Evolutionary conservation across 345 rosid species (phyloP), one percentile per base, ranked within the genome.

Genomic region (Gossypium raimondii): DNA sequence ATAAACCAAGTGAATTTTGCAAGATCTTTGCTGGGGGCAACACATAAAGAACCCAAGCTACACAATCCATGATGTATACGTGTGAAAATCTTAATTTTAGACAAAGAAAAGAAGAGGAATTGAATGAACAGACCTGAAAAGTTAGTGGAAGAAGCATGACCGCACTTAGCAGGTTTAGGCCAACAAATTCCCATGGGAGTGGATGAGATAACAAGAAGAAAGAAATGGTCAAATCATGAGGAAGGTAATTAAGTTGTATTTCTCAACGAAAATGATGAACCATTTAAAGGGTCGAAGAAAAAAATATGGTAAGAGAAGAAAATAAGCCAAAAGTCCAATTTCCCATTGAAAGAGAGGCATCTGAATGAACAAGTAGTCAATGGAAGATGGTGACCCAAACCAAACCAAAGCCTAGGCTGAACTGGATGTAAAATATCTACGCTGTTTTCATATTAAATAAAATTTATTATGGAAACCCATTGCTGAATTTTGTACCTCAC

Each of bases 61-160:
- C 34, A 7, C 16, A 66, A 67, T 9, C 20, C 56, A 45, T 22
- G 3, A 4, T 24, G 13, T 24, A 48, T 29, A 29, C 11, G 9
- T 20, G 3, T 16, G 5, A 16, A 63, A 17, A 63, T 9, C 22
- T 13, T 63, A 16, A 6, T 22, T 55, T 58, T 22, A 60, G 29
- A 12, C 2, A 13, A 13, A 24, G 11, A 45, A 45, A 22, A 25
- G 1, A 13, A 25, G 13, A 67, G 34, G 20, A 66, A 20, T 47
- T 11, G 16, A 67, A 12, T 18, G 2, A 69, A 44, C 11, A 4
- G 10, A 44, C 70, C 70, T 66, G 70, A 66, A 66, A 66, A 45
- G 53, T 44, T 66, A 11, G 70, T 66, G 53, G 70, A 66, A 11
- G 70, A 44, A 18, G n/a, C 53, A 66, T 66, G 70, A 66, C 52